A percentile compares a stretch with the other conserved stretches of the same genome.
These are phyloP conservation scores for Thelephora ganbajun DNA, from an alignment of 768 basidiomycete genomes.

Conservation along the genomic window DNA sequence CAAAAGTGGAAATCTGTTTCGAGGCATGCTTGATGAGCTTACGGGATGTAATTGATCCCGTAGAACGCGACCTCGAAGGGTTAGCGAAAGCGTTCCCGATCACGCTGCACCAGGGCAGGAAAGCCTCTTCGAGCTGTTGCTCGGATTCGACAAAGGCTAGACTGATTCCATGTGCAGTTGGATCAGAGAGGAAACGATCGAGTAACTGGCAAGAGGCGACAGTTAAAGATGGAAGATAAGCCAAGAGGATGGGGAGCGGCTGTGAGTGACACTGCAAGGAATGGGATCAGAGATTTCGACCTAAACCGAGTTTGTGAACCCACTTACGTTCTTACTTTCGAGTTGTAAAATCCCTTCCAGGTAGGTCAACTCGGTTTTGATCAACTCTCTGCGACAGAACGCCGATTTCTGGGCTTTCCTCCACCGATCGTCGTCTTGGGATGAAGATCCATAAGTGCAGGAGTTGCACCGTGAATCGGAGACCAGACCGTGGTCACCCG, in stretches of 20 bases:
- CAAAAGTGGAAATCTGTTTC: not conserved
- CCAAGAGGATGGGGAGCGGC: slow-evolving; percentile 40
- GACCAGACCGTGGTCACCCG: not conserved
- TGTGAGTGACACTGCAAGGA: slow-evolving; percentile 7
- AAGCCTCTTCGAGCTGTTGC: slow-evolving; percentile 35
- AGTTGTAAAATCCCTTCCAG: not conserved
- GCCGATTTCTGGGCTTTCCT: not conserved
- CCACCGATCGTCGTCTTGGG: not conserved
- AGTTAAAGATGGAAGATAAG: slow-evolving; percentile 39
- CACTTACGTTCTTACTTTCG: not conserved
- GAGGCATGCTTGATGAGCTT: not conserved
- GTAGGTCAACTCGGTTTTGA: not conserved
- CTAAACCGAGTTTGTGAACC: no score
- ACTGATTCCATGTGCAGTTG: slow-evolving; percentile 52
- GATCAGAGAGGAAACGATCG: slow-evolving; percentile 37
- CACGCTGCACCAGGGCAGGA: slow-evolving; percentile 41
- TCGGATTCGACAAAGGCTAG: slow-evolving; percentile 41
- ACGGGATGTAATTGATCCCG: no score
- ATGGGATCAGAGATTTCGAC: no score
- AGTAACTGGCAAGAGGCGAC: slow-evolving; percentile 35
- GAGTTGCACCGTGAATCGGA: not conserved
- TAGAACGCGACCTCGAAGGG: not conserved
- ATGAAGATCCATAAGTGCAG: not conserved
- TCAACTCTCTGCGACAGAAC: not conserved
- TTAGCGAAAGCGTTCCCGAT: slow-evolving; percentile 28